phyloP scores from a whole-genome alignment of 805 yeast species.

The Sugiyamaella qingdaonensis region DNA sequence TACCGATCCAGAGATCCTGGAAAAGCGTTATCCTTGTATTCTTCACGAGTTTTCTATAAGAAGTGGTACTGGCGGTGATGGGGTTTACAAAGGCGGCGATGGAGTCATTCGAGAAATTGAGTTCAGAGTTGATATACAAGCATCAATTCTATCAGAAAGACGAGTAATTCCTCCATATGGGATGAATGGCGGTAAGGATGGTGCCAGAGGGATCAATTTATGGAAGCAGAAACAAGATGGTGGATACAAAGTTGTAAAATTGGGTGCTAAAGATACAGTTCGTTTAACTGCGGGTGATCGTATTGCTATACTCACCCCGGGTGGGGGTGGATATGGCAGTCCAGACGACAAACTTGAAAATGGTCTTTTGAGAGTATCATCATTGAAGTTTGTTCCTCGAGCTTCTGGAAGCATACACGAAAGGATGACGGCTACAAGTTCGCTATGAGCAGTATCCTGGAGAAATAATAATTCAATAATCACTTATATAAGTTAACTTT shows the following conservation, averaged over 20 bases:
- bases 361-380: not conserved
- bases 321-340: conserved; percentile 78
- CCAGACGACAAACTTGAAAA: not conserved
- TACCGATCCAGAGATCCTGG: conserved; percentile 87
- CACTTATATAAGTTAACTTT: not conserved
- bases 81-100: conserved; percentile 71
- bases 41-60: conserved; percentile 69
- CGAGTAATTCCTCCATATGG: conserved; percentile 86
- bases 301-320: conserved; percentile 68
- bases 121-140: conserved; percentile 65
- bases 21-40: conserved; percentile 81
- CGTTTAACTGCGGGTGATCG: conserved; percentile 58
- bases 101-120: conserved; percentile 85
- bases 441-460: not conserved
- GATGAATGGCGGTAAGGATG: conserved; percentile 74
- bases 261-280: conserved; percentile 73
- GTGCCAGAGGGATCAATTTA: conserved; percentile 62
- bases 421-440: conserved; percentile 2
- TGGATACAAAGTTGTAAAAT: conserved; percentile 14
- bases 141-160: conserved; percentile 81
- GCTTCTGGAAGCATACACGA: conserved; percentile 19
- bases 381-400: conserved; percentile 17
- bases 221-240: conserved; percentile 31
- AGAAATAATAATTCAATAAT: not conserved
- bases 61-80: conserved; percentile 73